phyloP scores from a whole-genome alignment of 208 protist species.

The Leishmania braziliensis region DNA sequence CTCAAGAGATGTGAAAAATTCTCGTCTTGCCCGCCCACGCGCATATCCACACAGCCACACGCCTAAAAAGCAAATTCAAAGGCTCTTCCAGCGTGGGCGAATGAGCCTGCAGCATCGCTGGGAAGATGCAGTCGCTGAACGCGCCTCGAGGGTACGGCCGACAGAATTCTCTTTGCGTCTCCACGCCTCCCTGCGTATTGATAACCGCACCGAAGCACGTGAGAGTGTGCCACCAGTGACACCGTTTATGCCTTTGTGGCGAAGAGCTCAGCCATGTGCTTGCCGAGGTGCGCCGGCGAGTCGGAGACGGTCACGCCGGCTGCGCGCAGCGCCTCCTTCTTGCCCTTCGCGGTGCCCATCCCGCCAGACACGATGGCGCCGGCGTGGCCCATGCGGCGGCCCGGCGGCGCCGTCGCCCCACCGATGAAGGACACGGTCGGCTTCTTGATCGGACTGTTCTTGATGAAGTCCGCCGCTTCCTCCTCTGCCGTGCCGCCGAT shows the following conservation, averaged over 20 bases:
- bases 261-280: slow-evolving; percentile 86
- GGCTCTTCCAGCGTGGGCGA: too few species aligned
- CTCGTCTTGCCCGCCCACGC: too few species aligned
- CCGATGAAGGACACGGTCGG: slow-evolving; percentile 99
- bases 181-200: not conserved
- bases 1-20: too few species aligned
- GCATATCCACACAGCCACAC: too few species aligned
- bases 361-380: slow-evolving; percentile 97
- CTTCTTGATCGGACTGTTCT: slow-evolving; percentile 94
- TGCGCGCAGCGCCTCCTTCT: slow-evolving; percentile 94
- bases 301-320: slow-evolving; percentile 93
- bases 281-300: slow-evolving; percentile 96
- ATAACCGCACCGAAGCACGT: not conserved
- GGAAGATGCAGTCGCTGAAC: too few species aligned
- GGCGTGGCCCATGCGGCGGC: slow-evolving; percentile 96
- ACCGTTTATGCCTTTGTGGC: slow-evolving; percentile 46
- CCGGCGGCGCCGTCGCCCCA: slow-evolving; percentile 98
- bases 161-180: not conserved
- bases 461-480: slow-evolving; percentile 98
- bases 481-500: slow-evolving; percentile 99
- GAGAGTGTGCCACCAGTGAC: not conserved
- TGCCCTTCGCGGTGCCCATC: slow-evolving; percentile 95
- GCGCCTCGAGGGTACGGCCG: too few species aligned
- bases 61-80: too few species aligned
- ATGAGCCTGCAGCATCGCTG: too few species aligned